Evolutionary conservation across 805 yeast species (phyloP), one percentile per base, ranked within the genome.

Genomic region (Barnettozyma sp.): DNA sequence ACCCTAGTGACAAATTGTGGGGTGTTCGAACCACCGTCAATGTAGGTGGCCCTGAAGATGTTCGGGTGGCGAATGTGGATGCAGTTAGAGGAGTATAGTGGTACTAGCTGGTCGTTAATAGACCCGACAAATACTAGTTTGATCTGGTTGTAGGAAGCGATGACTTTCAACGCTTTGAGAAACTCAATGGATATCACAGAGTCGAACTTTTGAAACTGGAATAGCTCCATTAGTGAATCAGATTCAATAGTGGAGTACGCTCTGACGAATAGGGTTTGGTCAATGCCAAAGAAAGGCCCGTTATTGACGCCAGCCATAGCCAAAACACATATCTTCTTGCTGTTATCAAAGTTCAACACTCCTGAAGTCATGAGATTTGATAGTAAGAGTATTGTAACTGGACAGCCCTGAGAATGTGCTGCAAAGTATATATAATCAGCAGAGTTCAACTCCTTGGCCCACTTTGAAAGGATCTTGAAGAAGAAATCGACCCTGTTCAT

Each of bases 291-390:
- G 53, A 85, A 83, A 3, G 98, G 98, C 0, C 98, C 98, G 54
- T 85, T 76, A 49, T 87, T 85, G 17, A 88, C 76, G 1, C 97
- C 97, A 0, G 97, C 97, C 98, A 90, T 90, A 4, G 90, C 90
- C 33, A 90, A 60, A 14, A 90, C 63, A 0, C 92, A 85, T 11
- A 88, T 68, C 30, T 41, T 52, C n/a, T 58, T 49, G 21, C 49
- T 57, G 11, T 42, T 56, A 14, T 40, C 34, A 2, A 65, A 50
- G 20, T 60, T 59, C 2, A 67, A 49, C 7, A 66, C 42, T 1
- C 73, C 92, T 24, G 72, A 68, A 44, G 75, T 81, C 10, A 90
- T 70, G 27, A 90, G 65, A 45, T 71, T 70, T 0, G 95, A 81
- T n/a, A 87, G 60, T 20, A 90, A 56, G 22, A 85, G 78, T 1